phyloP scores from a whole-genome alignment of 257 asterid genomes.

The Gentiana dahurica region DNA sequence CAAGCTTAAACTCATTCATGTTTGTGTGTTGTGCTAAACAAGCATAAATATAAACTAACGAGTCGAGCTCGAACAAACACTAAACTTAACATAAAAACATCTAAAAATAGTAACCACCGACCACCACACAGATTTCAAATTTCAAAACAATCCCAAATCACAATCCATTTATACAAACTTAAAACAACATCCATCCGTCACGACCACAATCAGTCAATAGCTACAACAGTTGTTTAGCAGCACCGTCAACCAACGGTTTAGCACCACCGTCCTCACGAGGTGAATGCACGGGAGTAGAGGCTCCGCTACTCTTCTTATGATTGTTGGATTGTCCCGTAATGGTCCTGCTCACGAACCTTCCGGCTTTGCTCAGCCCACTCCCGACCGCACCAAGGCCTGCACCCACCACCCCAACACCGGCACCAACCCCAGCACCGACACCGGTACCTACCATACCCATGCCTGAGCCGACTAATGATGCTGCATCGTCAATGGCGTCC shows the following conservation, averaged over 20 bases:
- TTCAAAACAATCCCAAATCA: too few species aligned
- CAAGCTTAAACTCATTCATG: too few species aligned
- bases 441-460: conserved; percentile 61
- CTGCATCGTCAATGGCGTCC: conserved; percentile 85
- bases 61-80: too few species aligned
- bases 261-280: conserved; percentile 64
- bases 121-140: too few species aligned
- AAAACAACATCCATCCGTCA: too few species aligned
- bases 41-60: too few species aligned
- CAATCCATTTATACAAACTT: too few species aligned
- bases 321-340: conserved; percentile 45
- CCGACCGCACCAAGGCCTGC: conserved; percentile 21
- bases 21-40: too few species aligned
- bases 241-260: conserved; percentile 29
- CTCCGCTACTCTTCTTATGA: conserved; percentile 25
- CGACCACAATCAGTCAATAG: too few species aligned
- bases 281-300: conserved; percentile 49
- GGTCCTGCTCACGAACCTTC: conserved; percentile 81
- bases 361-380: conserved; percentile 74
- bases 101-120: too few species aligned
- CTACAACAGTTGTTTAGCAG: too few species aligned
- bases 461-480: conserved; percentile 57
- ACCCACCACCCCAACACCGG: conserved; percentile 6
- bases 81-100: too few species aligned
- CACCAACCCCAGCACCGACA: conserved; percentile 73